Evolutionary conservation across 495 filamentous ascomycete genomes (phyloP).

Genomic region (Neurospora cerealis): DNA sequence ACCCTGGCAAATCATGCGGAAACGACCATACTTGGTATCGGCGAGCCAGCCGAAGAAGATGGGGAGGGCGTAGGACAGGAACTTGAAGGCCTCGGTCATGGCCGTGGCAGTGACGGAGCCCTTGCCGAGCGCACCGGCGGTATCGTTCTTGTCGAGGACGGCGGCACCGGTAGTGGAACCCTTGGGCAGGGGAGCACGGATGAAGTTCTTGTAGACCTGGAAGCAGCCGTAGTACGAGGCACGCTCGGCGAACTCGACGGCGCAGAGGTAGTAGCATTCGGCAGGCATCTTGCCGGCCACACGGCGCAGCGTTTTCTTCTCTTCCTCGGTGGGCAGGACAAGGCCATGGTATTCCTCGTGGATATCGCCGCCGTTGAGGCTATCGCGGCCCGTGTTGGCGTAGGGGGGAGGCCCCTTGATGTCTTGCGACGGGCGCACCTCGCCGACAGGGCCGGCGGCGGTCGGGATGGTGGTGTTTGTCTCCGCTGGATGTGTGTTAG

Average conservation of each 20-base stretch:
- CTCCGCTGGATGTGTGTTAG: neutral
- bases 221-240: conserved; percentile 48
- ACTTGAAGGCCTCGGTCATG: conserved; percentile 46
- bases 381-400: neutral
- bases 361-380: conserved; percentile 10
- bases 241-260: conserved; percentile 49
- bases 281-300: conserved; percentile 40
- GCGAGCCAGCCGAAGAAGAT: conserved; percentile 51
- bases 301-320: conserved; percentile 40
- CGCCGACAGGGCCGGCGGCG: neutral
- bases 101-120: conserved; percentile 48
- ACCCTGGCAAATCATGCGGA: conserved; percentile 51
- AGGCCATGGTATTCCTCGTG: conserved; percentile 28
- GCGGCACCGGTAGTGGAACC: conserved; percentile 50
- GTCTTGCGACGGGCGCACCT: conserved; percentile 1
- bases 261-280: conserved; percentile 40
- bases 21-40: conserved; percentile 47
- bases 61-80: conserved; percentile 48
- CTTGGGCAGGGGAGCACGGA: conserved; percentile 41
- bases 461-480: neutral
- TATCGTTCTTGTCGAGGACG: conserved; percentile 38
- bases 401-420: conserved; percentile 1
- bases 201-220: conserved; percentile 51
- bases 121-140: conserved; percentile 48
- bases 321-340: conserved; percentile 42